Conservation (phyloP, 345 rosid species). For the Moricandia arvensis region DNA sequence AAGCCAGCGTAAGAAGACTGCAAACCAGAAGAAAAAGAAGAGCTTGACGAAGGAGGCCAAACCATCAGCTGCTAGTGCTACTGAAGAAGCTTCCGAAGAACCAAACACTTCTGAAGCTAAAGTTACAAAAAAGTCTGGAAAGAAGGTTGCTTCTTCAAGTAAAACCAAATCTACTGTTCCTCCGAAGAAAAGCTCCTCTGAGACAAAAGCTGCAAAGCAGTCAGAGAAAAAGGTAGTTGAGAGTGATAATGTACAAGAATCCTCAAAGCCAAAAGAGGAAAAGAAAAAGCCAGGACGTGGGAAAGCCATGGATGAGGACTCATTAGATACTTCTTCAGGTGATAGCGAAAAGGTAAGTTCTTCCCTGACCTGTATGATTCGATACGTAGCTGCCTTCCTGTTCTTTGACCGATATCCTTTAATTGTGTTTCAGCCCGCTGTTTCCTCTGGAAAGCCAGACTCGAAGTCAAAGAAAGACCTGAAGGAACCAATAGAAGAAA, state of each 20-base stretch:
- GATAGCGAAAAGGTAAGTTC: constrained; percentile 53
- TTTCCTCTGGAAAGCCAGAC: constrained; percentile 54
- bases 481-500: constrained; percentile 47
- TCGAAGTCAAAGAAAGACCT: constrained; percentile 48
- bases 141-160: constrained; percentile 45
- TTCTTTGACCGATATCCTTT: constrained; percentile 10
- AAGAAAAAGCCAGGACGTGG: constrained; percentile 54
- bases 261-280: constrained; percentile 46
- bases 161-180: constrained; percentile 38
- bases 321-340: constrained; percentile 41
- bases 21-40: constrained; percentile 56
- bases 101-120: constrained; percentile 54
- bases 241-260: constrained; percentile 48
- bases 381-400: neutral
- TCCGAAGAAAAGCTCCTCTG: constrained; percentile 39
- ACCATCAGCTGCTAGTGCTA: constrained; percentile 41
- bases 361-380: neutral
- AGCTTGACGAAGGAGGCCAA: constrained; percentile 41
- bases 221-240: constrained; percentile 51
- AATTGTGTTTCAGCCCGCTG: constrained; percentile 44
- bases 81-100: constrained; percentile 49
- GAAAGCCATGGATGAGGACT: constrained; percentile 44
- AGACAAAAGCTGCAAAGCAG: constrained; percentile 46
- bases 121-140: constrained; percentile 39
- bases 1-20: constrained; percentile 42